Percentiles rank a stretch among this genome's conserved stretches.
Conservation (phyloP, 2,329 filamentous ascomycete genomes). For the Orbilia javanica region DNA sequence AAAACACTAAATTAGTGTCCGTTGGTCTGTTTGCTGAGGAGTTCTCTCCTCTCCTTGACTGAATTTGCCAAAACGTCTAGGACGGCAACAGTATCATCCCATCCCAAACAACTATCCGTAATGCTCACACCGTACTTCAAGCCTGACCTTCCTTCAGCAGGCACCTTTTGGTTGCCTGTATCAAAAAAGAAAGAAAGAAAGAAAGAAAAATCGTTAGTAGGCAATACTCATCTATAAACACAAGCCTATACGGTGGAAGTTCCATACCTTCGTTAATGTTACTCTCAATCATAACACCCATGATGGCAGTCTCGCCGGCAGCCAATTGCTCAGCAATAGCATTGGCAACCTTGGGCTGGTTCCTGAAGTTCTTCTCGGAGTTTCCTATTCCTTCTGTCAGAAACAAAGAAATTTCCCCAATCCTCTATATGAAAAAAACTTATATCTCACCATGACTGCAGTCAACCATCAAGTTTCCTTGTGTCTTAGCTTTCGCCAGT, state of each 20-base stretch:
- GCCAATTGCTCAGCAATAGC: slow-evolving; percentile 85
- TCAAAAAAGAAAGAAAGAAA: no score
- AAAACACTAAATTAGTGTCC: slow-evolving; percentile 29
- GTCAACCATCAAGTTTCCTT: slow-evolving; percentile 94
- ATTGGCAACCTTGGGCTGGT: slow-evolving; percentile 93
- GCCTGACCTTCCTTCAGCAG: slow-evolving; percentile 79
- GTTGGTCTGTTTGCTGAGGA: slow-evolving; percentile 58
- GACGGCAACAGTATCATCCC: slow-evolving; percentile 71
- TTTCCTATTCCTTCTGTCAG: slow-evolving; percentile 79
- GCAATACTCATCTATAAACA: neutral
- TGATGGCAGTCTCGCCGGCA: slow-evolving; percentile 85
- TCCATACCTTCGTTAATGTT: slow-evolving; percentile 83
- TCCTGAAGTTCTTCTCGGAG: slow-evolving; percentile 96
- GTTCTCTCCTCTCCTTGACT: slow-evolving; percentile 78
- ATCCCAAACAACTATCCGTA: slow-evolving; percentile 95
- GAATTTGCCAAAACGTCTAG: slow-evolving; percentile 88
- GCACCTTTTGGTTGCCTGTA: slow-evolving; percentile 82
- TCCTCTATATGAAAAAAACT: neutral
- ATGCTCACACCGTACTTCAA: slow-evolving; percentile 93
- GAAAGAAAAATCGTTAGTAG: slow-evolving; percentile 22
- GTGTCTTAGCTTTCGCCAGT: slow-evolving; percentile 83
- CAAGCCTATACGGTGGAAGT: neutral
- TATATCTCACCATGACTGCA: slow-evolving; percentile 85
- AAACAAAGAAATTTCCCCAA: slow-evolving; percentile 5
- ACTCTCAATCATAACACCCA: slow-evolving; percentile 99